A percentile compares a stretch with the other conserved stretches of the same genome.
Evolutionary conservation across 306 rosid species (phyloP).

Genomic region (Cucumis melo): DNA sequence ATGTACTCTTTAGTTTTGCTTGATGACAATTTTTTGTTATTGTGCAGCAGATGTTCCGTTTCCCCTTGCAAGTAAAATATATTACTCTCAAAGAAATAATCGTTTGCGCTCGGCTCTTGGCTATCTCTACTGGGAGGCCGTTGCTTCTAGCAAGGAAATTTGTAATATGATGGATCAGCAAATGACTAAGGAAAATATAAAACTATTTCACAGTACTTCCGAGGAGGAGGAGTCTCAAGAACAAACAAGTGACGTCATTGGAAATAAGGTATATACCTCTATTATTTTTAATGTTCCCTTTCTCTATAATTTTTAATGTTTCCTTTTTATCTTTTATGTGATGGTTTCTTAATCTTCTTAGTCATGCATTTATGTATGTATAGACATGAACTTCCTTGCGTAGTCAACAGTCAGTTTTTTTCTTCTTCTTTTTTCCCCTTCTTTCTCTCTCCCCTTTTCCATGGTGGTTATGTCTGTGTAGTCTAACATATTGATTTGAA

Average conservation of each 20-base stretch:
- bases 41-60: constrained; percentile 49
- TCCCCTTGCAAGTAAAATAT: constrained; percentile 87
- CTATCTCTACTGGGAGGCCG: constrained; percentile 47
- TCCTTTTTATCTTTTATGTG: not conserved
- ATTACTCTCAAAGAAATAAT: constrained; percentile 68
- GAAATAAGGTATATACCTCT: constrained; percentile 28
- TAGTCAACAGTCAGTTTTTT: not conserved
- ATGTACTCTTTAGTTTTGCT: not conserved
- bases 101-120: constrained; percentile 57
- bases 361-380: not conserved
- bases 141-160: constrained; percentile 32
- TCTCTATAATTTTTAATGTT: no score
- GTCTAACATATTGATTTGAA: not conserved
- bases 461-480: not conserved
- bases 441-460: not conserved
- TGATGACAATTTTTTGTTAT: constrained; percentile 7
- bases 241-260: constrained; percentile 15
- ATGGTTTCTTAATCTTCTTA: not conserved
- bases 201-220: constrained; percentile 19
- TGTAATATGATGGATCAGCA: constrained; percentile 25
- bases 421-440: not conserved
- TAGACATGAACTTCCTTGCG: not conserved
- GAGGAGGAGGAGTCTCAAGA: constrained; percentile 22
- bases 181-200: constrained; percentile 18
- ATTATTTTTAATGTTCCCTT: no score